Evolutionary conservation across 768 basidiomycete species (phyloP).

Genomic region (Sporobolomyces phaffii): DNA sequence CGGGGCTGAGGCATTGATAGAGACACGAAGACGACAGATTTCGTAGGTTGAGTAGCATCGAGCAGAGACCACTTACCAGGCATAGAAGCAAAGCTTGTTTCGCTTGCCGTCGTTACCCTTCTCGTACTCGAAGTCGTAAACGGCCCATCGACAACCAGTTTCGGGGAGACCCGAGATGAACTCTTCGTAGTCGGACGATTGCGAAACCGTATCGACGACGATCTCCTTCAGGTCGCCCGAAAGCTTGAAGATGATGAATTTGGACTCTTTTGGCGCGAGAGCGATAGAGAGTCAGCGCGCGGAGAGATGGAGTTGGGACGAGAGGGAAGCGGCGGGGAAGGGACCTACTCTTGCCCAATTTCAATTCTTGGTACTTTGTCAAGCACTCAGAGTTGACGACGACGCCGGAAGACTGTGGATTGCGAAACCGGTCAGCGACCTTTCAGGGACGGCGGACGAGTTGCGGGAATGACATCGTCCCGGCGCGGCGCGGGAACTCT

Average conservation of each 20-base stretch:
- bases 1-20: no score
- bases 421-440: neutral
- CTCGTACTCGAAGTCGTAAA: slow-evolving; percentile 79
- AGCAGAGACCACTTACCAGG: slow-evolving; percentile 64
- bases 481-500: no score
- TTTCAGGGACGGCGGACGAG: no score
- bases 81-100: slow-evolving; percentile 76
- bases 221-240: slow-evolving; percentile 59
- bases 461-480: no score
- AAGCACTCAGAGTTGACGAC: slow-evolving; percentile 58
- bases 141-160: slow-evolving; percentile 72
- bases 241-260: slow-evolving; percentile 77
- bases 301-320: neutral
- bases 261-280: slow-evolving; percentile 50
- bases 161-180: slow-evolving; percentile 72
- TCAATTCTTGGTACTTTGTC: slow-evolving; percentile 60
- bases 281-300: neutral
- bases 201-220: slow-evolving; percentile 63
- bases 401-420: slow-evolving; percentile 61
- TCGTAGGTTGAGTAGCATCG: no score
- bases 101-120: slow-evolving; percentile 65
- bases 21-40: no score
- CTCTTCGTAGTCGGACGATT: slow-evolving; percentile 56
- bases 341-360: slow-evolving; percentile 57
- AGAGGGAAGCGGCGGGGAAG: neutral